A percentile compares a stretch with the other conserved stretches of the same genome.
These are phyloP conservation scores for Rubroshorea leprosula DNA, from an alignment of 345 rosid genomes.

Conservation along the genomic window DNA sequence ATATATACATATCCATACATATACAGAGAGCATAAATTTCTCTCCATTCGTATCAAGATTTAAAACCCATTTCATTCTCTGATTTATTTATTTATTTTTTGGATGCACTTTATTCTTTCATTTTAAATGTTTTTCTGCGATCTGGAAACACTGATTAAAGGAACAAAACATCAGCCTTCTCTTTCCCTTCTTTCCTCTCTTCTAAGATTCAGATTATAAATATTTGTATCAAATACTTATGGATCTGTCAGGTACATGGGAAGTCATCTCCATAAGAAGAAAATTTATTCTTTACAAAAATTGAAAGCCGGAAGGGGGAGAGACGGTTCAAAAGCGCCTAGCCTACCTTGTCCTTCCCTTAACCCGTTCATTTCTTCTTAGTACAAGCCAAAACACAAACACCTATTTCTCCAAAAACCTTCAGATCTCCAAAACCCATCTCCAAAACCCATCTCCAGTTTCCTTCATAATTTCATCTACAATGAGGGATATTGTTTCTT, in stretches of 20 bases:
- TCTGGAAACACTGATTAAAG: slow-evolving; percentile 25
- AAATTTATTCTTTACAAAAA: too few species aligned
- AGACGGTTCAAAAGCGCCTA: slow-evolving; percentile 38
- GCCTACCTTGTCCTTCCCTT: slow-evolving; percentile 25
- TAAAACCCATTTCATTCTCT: too few species aligned
- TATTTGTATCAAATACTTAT: slow-evolving; percentile 14
- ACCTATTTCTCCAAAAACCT: slow-evolving; percentile 15
- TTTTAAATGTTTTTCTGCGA: too few species aligned
- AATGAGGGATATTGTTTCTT: slow-evolving; percentile 86
- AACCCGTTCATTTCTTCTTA: slow-evolving; percentile 19
- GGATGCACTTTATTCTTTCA: too few species aligned
- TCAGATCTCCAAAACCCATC: slow-evolving; percentile 15
- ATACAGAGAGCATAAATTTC: too few species aligned
- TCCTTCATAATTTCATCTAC: slow-evolving; percentile 11
- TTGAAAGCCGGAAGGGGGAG: not conserved
- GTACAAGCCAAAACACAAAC: slow-evolving; percentile 15
- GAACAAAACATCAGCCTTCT: slow-evolving; percentile 9
- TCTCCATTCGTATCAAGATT: too few species aligned
- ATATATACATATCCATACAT: too few species aligned
- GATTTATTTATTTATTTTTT: too few species aligned
- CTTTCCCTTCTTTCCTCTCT: slow-evolving; percentile 11
- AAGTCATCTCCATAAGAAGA: slow-evolving; percentile 4
- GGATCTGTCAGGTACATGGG: slow-evolving; percentile 13
- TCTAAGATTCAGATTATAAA: slow-evolving; percentile 22
- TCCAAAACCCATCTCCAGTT: slow-evolving; percentile 6